phyloP scores from a whole-genome alignment of 2,329 filamentous ascomycete species.

The Neonectria magnoliae region DNA sequence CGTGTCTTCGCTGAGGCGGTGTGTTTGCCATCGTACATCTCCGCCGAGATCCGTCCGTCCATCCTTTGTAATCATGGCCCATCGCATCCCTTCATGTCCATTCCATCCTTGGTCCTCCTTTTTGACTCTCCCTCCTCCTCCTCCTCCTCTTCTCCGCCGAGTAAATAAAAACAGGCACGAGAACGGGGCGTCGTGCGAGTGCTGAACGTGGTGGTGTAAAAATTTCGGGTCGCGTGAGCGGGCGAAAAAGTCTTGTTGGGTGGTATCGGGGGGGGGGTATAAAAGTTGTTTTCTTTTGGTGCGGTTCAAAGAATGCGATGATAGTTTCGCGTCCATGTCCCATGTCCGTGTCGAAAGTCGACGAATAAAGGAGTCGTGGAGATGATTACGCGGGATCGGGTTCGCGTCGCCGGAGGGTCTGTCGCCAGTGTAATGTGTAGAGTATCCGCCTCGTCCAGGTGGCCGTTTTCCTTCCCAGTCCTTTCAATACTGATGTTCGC shows the following conservation, averaged over 20 bases:
- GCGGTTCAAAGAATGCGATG: constrained; percentile 11
- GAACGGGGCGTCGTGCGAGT: constrained; percentile 23
- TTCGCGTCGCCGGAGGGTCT: constrained; percentile 43
- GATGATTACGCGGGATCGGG: constrained; percentile 8
- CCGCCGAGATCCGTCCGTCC: not conserved
- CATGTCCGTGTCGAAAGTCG: not conserved
- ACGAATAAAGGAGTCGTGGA: not conserved
- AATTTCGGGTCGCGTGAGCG: constrained; percentile 49
- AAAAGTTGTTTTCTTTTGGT: constrained; percentile 25
- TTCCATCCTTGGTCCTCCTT: constrained; percentile 13
- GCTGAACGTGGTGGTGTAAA: constrained; percentile 32
- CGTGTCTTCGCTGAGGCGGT: constrained; percentile 14
- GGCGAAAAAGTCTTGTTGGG: constrained; percentile 40
- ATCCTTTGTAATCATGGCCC: constrained; percentile 6
- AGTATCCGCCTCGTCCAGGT: constrained; percentile 2
- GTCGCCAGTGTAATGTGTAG: constrained; percentile 46
- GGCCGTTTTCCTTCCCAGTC: constrained; percentile 10
- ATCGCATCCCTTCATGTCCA: constrained; percentile 18
- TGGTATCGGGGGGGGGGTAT: constrained; percentile 36
- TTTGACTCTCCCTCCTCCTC: constrained; percentile 4
- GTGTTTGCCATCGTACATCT: constrained; percentile 8
- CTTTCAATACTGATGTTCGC: constrained; percentile 8
- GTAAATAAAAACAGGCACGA: constrained; percentile 13
- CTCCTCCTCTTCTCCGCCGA: not conserved
- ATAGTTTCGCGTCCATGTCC: not conserved